Evolutionary conservation across 2,329 filamentous ascomycete genomes (phyloP), one percentile per base, ranked within the genome.

Genomic region (Ophiocordyceps camponoti-saundersi): DNA sequence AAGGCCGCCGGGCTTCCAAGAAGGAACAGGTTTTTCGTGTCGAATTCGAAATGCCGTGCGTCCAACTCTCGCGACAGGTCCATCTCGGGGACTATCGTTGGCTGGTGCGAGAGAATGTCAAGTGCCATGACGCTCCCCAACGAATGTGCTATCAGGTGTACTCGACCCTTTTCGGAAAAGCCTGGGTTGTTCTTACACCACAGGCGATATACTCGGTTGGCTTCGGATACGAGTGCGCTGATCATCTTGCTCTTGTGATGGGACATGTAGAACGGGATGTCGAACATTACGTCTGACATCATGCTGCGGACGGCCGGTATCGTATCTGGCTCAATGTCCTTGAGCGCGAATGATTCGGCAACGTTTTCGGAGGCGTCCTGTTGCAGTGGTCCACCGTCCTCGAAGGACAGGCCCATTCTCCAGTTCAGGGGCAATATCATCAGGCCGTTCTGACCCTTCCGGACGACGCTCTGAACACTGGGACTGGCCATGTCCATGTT

Each of bases 201-300:
- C 1, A 96, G 72, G 18, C 85, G 78, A 60, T 95, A 96, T n/a
- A 98, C 85, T 6, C 90, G 78, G 57, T 98, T 98, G 8, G 92
- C 90, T 65, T 98, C 92, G 49, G 75, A 75, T 40, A 94, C 81
- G 44, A 95, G 80, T 1, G 92, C 89, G 42, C 81, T 75, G 45
- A 95, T 84, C 89, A 98, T 96, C 62, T 88, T 95, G 4, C 82
- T 77, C 57, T 96, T 95, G 64, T 96, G 90, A 49, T 93, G 85
- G 0, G 90, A 96, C 65, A 98, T 81, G 65, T 96, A 98, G 60
- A 95, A 96, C 0, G 92, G 92, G 45, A 98, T 90, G 60, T 98
- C 92, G 45, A 96, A 82, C 87, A 98, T 95, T 55, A 98, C 87
- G 61, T 98, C 92, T 41, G 85, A 93, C 50, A 98, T 93, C 59